Evolutionary conservation across 768 basidiomycete genomes (phyloP), one percentile per base, ranked within the genome.

Genomic region (Serpula lacrymans): DNA sequence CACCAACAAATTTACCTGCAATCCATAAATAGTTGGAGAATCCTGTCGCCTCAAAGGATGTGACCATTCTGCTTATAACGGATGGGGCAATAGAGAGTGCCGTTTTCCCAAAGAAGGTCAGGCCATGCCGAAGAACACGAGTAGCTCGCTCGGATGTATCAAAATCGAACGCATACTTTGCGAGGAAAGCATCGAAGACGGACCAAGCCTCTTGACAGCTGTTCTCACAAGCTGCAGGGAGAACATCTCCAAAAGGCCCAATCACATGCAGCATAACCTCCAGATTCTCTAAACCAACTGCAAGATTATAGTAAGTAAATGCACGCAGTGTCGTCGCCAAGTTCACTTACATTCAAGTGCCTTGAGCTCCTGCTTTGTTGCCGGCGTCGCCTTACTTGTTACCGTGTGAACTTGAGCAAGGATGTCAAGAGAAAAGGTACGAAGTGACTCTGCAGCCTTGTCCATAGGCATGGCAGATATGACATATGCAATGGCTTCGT

Each of bases 401-500:
- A 85, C 52, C 0, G 72, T 62, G 59, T 94, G 90, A 6, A 96
- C 75, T 43, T 80, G 74, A 13, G 81, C 71, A 17, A 99, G 69
- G 41, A 96, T 82, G 50, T 94, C 94, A 48, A 86, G 67, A 22
- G 87, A 80, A 60, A 99, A 99, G 11, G 83, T 82, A 46, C 82
- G 81, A 31, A 99, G 76, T 2, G 89, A 91, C 50, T 82, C 78
- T 0, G 93, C 89, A 9, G 91, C 91, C 45, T 82, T 79, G 39
- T 82, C 79, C 74, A 94, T 86, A 2, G 88, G 81, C 93, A 98
- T 97, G 1, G 84, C 87, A 34, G 86, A 88, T 42, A 99, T 94
- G 40, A 99, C 89, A 63, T 88, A 82, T 4, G 90, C 93, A 50
- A 98, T 93, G 11, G 94, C 96, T 58, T 96, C 93, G 53, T 94